Percentiles rank a stretch among this genome's conserved stretches.
Conservation (phyloP, 305 asterid species). For the Vinca major region DNA sequence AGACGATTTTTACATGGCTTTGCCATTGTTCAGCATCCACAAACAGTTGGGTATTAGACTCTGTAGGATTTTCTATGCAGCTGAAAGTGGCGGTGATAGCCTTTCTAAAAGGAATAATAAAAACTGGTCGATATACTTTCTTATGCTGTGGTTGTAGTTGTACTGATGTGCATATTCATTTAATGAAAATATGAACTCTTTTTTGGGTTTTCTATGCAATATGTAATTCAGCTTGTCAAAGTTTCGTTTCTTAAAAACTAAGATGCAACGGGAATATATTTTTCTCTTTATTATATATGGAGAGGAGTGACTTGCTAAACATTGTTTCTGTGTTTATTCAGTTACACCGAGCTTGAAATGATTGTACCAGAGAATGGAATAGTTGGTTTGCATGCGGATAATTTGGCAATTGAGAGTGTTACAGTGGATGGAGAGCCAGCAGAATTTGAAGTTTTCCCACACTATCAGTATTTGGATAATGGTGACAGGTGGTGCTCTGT, state of each 20-base stretch:
- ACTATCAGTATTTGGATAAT: constrained; percentile 68
- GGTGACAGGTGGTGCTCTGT: constrained; percentile 98
- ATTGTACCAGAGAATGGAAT: constrained; percentile 88
- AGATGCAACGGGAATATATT: too few species aligned
- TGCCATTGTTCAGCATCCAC: not conserved
- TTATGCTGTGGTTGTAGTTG: not conserved
- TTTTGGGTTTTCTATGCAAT: not conserved
- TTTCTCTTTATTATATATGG: not conserved
- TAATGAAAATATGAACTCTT: not conserved
- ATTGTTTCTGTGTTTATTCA: constrained; percentile 21
- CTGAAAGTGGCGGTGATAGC: not conserved
- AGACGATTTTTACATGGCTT: not conserved
- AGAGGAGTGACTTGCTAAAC: constrained; percentile 1
- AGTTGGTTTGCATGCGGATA: constrained; percentile 95
- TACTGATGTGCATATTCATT: not conserved
- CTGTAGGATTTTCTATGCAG: not conserved
- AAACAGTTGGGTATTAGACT: not conserved
- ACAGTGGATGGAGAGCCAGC: constrained; percentile 93
- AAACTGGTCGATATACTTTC: not conserved
- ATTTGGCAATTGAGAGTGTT: constrained; percentile 85
- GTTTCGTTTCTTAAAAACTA: not conserved
- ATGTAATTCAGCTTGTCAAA: not conserved
- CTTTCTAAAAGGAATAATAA: not conserved
- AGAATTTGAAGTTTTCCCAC: constrained; percentile 84
- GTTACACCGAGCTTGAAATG: constrained; percentile 87